phyloP scores from a whole-genome alignment of 2,329 filamentous ascomycete species.

The Pseudogymnoascus sp. region DNA sequence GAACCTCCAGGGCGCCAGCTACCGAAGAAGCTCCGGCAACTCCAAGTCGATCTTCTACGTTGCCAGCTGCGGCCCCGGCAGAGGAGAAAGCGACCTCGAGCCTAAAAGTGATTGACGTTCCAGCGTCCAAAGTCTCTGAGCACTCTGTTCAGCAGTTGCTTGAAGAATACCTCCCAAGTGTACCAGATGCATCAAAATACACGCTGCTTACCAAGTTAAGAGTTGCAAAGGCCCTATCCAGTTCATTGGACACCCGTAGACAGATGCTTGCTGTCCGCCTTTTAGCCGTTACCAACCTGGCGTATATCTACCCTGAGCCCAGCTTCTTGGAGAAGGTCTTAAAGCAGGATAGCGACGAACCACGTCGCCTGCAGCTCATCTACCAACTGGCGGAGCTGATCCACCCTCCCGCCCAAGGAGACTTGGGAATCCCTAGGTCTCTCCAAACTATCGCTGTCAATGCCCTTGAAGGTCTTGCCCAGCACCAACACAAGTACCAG shows the following conservation, averaged over 20 bases:
- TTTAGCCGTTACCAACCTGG: constrained; percentile 81
- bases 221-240: constrained; percentile 69
- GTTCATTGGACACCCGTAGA: constrained; percentile 57
- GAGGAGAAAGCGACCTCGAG: constrained; percentile 22
- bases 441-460: constrained; percentile 76
- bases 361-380: constrained; percentile 76
- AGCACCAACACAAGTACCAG: constrained; percentile 66
- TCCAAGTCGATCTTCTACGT: constrained; percentile 16
- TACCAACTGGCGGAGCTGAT: constrained; percentile 90
- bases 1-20: constrained; percentile 24
- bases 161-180: constrained; percentile 46
- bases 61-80: constrained; percentile 10
- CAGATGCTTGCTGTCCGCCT: constrained; percentile 72
- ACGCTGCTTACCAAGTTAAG: constrained; percentile 79
- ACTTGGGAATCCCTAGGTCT: constrained; percentile 59
- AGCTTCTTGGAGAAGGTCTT: constrained; percentile 81
- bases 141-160: constrained; percentile 49
- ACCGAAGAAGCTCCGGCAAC: constrained; percentile 29
- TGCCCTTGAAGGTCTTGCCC: constrained; percentile 76
- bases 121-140: constrained; percentile 41
- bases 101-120: constrained; percentile 39
- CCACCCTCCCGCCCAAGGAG: constrained; percentile 67
- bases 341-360: constrained; percentile 81
- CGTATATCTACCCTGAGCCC: constrained; percentile 76
- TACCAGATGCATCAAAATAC: constrained; percentile 68